Evolutionary conservation across 1,284 basidiomycete genomes (phyloP), one percentile per base, ranked within the genome.

Genomic region (Malassezia cuniculi): DNA sequence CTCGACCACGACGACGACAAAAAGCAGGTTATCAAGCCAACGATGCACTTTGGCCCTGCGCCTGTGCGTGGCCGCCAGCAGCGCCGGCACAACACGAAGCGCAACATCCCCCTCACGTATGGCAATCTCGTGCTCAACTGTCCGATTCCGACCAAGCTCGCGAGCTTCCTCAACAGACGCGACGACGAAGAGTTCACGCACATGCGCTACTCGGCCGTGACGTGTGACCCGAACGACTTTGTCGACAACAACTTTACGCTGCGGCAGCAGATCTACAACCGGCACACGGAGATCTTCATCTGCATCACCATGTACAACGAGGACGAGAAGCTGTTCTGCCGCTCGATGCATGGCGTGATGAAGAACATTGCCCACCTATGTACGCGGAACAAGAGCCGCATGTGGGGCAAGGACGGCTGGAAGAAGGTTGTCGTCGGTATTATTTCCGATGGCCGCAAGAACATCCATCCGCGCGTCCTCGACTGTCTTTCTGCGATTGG

Each of bases 361-460:
- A 57, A 47, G 35, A 65, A 65, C 42, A 61, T 65, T 31, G 59
- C 69, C 10, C 69, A 93, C 36, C 68, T 89, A 46, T 86, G 82
- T 66, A 81, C 79, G 52, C 73, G 85, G 15, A 80, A 81, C 30
- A 70, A 82, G 39, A 82, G 79, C 54, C 85, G 84, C 73, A 93
- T 81, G 1, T 94, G 89, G 89, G 86, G 86, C 1, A 81, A 84
- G 64, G 85, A 93, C 0, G 86, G 87, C 0, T 94, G 89, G 89
- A 90, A 93, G 73, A 94, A 93, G 52, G 66, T 85, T 90, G 61
- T 65, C n/a, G 60, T 65, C 18, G 49, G 48, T 25, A 93, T 97
- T 52, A 82, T 95, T 26, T 82, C 89, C 1, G 90, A 95, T 62
- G 90, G 90, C 1, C 79, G 90, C 28, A 83, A 81, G 66, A 82